phyloP scores from a whole-genome alignment of 257 asterid species.

The Echites panduratus region DNA sequence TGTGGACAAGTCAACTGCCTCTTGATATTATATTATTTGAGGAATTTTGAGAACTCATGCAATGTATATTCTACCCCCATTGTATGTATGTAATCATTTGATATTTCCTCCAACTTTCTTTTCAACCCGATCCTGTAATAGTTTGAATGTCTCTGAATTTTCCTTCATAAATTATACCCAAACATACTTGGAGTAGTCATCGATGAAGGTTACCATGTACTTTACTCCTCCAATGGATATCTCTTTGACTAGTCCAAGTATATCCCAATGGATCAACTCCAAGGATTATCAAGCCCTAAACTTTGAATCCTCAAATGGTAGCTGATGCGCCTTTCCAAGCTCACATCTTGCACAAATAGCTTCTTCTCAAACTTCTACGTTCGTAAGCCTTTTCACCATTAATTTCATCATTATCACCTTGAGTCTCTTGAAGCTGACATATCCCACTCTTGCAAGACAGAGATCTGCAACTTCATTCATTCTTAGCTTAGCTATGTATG shows the following conservation, averaged over 20 bases:
- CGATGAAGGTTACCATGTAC: neutral
- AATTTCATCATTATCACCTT: conserved; percentile 8
- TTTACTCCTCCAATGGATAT: neutral
- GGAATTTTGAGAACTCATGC: neutral
- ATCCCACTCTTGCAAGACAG: no score
- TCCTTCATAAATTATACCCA: no score
- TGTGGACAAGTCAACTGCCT: neutral
- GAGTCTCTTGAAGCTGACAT: no score
- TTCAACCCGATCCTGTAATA: no score
- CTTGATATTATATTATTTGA: neutral
- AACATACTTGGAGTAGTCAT: no score
- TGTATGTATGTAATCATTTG: neutral
- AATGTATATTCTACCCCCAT: conserved; percentile 2
- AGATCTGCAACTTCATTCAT: neutral
- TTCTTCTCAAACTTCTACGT: neutral
- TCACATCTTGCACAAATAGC: neutral
- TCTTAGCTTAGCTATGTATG: neutral
- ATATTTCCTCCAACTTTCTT: no score
- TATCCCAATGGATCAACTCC: neutral
- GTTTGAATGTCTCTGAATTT: no score
- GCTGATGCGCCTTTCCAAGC: conserved; percentile 1
- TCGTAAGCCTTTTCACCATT: conserved; percentile 6
- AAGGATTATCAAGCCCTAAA: neutral
- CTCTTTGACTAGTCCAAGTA: neutral
- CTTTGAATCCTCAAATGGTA: neutral